Evolutionary conservation across 139 green algal species (phyloP).

Genomic region (Coelastrella sp.): DNA sequence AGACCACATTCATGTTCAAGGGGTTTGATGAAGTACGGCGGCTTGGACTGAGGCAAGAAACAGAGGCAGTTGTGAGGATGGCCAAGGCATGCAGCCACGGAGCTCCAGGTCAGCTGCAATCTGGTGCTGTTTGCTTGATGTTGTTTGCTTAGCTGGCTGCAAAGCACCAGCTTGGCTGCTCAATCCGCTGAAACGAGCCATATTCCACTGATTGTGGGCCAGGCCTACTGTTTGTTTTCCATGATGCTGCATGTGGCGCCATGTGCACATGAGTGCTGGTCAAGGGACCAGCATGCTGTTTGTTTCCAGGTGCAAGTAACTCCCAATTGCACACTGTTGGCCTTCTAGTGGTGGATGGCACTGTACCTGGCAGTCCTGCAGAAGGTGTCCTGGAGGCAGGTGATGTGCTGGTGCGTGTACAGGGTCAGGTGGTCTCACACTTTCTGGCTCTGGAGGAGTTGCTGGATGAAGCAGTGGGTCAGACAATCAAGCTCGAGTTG

Average conservation of each 20-base stretch:
- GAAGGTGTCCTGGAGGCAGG: conserved; percentile 84
- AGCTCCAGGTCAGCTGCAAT: conserved; percentile 55
- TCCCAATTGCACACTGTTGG: conserved; percentile 64
- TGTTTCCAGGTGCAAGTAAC: background rate
- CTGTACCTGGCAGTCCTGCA: conserved; percentile 82
- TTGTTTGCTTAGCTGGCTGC: too few species aligned
- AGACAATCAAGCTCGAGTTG: conserved; percentile 67
- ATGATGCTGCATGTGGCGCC: too few species aligned
- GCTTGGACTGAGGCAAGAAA: conserved; percentile 82
- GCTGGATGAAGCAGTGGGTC: conserved; percentile 76
- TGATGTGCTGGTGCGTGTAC: conserved; percentile 84
- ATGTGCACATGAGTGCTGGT: too few species aligned
- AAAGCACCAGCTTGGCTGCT: too few species aligned
- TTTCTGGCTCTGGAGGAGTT: conserved; percentile 87
- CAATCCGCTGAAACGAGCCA: too few species aligned
- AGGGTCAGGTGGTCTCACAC: conserved; percentile 74
- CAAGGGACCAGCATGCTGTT: too few species aligned
- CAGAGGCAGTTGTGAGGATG: conserved; percentile 75
- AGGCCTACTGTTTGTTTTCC: too few species aligned
- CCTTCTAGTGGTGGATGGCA: conserved; percentile 91
- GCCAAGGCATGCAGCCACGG: conserved; percentile 47
- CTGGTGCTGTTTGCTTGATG: too few species aligned
- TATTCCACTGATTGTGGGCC: too few species aligned
- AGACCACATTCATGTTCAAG: conserved; percentile 91
- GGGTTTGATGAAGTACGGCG: conserved; percentile 93